A percentile compares a stretch with the other conserved stretches of the same genome.
These are phyloP conservation scores for Cryomyces minteri DNA, from an alignment of 495 filamentous ascomycete genomes.

Conservation along the genomic window DNA sequence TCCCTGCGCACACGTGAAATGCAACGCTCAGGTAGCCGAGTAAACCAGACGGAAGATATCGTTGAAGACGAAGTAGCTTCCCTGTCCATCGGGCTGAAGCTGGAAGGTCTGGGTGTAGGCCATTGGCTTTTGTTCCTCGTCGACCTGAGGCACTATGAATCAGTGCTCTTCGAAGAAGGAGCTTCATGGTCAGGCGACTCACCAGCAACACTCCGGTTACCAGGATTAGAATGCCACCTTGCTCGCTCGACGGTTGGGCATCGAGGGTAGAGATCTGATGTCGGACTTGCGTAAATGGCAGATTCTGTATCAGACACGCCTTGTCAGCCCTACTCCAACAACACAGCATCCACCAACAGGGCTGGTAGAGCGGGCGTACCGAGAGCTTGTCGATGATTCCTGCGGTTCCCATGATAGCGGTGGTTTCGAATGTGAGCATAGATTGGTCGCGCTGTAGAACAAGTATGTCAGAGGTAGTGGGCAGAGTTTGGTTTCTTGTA, in stretches of 20 bases:
- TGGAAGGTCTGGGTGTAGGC: conserved; percentile 77
- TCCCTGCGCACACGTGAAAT: too few relatives aligned
- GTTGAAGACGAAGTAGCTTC: conserved; percentile 72
- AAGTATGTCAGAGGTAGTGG: not conserved
- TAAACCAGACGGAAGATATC: conserved; percentile 82
- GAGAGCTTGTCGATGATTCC: conserved; percentile 59
- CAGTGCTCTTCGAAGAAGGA: too few relatives aligned
- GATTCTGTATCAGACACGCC: conserved; percentile 25
- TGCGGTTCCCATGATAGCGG: conserved; percentile 33
- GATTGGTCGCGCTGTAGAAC: conserved; percentile 51
- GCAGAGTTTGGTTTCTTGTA: not conserved
- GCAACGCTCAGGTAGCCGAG: not conserved
- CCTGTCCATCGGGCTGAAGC: conserved; percentile 45
- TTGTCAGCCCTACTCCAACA: not conserved
- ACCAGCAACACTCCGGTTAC: conserved; percentile 75
- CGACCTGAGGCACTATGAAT: conserved; percentile 34
- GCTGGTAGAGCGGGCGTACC: conserved; percentile 27
- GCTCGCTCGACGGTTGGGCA: conserved; percentile 47
- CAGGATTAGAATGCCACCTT: conserved; percentile 55
- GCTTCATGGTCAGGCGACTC: conserved; percentile 12
- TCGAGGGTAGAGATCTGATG: conserved; percentile 55
- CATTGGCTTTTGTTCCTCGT: conserved; percentile 64
- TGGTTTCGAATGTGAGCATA: conserved; percentile 82
- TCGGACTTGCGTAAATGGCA: conserved; percentile 64
- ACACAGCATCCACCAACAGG: not conserved